Conservation (phyloP, 331 rosid genomes). For the Quercus tomentella region DNA sequence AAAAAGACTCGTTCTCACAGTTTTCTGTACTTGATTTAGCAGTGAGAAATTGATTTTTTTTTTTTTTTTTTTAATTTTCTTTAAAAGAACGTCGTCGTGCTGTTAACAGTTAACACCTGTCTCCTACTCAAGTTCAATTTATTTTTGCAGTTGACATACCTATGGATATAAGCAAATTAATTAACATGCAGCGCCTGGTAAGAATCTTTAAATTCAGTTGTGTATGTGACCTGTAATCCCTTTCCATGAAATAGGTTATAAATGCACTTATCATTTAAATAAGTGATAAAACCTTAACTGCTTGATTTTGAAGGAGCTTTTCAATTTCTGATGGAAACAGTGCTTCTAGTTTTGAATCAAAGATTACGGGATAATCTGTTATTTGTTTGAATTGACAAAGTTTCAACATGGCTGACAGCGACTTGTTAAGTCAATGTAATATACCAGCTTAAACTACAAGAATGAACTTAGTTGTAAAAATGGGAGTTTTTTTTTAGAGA, state of each 20-base stretch:
- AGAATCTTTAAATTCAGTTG: conserved; percentile 20
- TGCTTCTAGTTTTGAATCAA: not conserved
- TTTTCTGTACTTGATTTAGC: conserved; percentile 8
- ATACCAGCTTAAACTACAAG: not conserved
- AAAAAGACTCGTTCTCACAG: conserved; percentile 7
- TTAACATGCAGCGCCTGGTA: conserved; percentile 89
- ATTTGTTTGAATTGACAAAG: not conserved
- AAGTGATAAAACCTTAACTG: not conserved
- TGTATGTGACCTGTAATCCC: conserved; percentile 6
- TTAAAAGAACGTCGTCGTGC: not conserved
- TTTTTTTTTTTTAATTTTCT: not conserved
- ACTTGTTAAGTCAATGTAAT: not conserved
- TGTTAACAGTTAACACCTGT: not conserved
- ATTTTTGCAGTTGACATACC: conserved; percentile 82
- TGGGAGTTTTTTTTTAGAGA: not conserved
- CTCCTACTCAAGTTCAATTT: not conserved
- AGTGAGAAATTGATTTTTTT: not conserved
- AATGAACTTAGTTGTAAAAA: not conserved
- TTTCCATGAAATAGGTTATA: not conserved
- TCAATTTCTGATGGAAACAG: not conserved
- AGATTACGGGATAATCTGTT: no score
- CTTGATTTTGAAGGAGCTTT: not conserved
- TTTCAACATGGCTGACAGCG: not conserved
- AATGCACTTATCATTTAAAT: not conserved
- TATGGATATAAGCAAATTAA: conserved; percentile 70